phyloP scores from a whole-genome alignment of 2,329 filamentous ascomycete genomes.

The Hymenotorrendiella dingleyae region DNA sequence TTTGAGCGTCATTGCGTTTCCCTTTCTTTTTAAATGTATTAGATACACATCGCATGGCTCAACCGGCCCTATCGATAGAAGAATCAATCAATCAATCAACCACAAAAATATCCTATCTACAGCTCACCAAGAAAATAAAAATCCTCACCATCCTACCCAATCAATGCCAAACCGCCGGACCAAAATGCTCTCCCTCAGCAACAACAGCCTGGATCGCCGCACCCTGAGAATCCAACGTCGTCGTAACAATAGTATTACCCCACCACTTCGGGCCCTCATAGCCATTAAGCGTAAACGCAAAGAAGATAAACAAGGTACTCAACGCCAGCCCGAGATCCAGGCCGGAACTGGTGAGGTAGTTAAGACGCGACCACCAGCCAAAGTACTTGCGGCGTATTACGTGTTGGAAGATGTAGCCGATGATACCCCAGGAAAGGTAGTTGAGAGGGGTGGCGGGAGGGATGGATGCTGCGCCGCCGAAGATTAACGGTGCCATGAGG shows the following conservation, averaged over 20 bases:
- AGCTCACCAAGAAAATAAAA: too few relatives aligned
- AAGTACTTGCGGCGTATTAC: conserved; percentile 58
- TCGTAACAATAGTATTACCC: conserved; percentile 40
- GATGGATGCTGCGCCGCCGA: conserved; percentile 18
- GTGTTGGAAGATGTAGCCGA: conserved; percentile 64
- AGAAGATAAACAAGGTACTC: conserved; percentile 63
- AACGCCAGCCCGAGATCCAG: conserved; percentile 64
- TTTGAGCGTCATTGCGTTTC: too few relatives aligned
- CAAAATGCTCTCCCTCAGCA: conserved; percentile 14
- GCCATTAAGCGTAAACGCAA: conserved; percentile 52
- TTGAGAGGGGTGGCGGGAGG: conserved; percentile 67
- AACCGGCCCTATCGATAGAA: too few relatives aligned
- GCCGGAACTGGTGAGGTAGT: conserved; percentile 68
- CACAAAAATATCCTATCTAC: too few relatives aligned
- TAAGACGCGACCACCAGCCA: conserved; percentile 73
- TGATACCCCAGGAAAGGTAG: conserved; percentile 62
- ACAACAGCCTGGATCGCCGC: conserved; percentile 16
- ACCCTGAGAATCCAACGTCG: conserved; percentile 19
- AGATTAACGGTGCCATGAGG: conserved; percentile 20
- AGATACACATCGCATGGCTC: too few relatives aligned
- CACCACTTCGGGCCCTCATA: conserved; percentile 52
- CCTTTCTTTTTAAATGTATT: too few relatives aligned
- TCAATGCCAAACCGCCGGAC: conserved; percentile 9
- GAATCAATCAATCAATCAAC: too few relatives aligned
- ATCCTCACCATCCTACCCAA: too few relatives aligned